Evolutionary conservation across 345 rosid genomes (phyloP).

Genomic region (Mercurialis annua): DNA sequence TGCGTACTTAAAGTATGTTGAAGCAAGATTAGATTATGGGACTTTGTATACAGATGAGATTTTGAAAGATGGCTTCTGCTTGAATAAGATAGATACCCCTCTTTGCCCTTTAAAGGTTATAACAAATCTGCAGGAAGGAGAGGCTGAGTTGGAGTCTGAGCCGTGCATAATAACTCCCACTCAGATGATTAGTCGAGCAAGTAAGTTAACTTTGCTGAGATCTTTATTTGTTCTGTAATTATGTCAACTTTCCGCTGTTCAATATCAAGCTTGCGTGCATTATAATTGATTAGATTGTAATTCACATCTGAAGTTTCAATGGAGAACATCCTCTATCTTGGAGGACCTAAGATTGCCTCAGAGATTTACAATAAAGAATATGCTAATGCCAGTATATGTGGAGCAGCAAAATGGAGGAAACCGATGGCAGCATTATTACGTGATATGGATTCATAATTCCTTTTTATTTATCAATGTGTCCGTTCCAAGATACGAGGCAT

Average conservation of each 20-base stretch:
- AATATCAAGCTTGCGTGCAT: background rate
- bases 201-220: slow-evolving; percentile 35
- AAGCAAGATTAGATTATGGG: slow-evolving; percentile 91
- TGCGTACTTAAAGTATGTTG: slow-evolving; percentile 91
- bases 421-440: slow-evolving; percentile 53
- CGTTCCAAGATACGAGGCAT: background rate
- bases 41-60: slow-evolving; percentile 84
- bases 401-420: slow-evolving; percentile 92
- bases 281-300: slow-evolving; percentile 4
- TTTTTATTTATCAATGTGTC: background rate
- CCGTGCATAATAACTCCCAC: slow-evolving; percentile 96
- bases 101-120: slow-evolving; percentile 92
- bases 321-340: slow-evolving; percentile 88
- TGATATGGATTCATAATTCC: background rate
- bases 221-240: background rate
- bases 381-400: slow-evolving; percentile 97
- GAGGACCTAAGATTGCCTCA: slow-evolving; percentile 97
- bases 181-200: slow-evolving; percentile 83
- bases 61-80: slow-evolving; percentile 92
- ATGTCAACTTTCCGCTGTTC: background rate
- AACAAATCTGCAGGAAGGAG: slow-evolving; percentile 92
- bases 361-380: slow-evolving; percentile 92
- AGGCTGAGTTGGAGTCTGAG: slow-evolving; percentile 71
- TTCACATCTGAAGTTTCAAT: slow-evolving; percentile 67
- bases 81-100: slow-evolving; percentile 92